phyloP scores from a whole-genome alignment of 1,139 yeast genomes.

The Yamadazyma diospyri region DNA sequence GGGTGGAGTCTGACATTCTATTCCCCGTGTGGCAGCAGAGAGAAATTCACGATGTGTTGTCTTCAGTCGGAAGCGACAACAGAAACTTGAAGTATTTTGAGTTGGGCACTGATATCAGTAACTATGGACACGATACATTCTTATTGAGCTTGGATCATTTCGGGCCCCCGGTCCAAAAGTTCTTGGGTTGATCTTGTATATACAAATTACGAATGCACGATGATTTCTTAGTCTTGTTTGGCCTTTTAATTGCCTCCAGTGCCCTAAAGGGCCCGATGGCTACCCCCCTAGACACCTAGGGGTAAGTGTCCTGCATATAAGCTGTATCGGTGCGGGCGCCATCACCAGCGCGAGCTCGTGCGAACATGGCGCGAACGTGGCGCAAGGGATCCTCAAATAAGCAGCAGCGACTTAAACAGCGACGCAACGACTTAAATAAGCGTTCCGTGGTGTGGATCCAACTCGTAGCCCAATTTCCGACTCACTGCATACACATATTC shows the following conservation, averaged over 20 bases:
- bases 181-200: slow-evolving; percentile 30
- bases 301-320: no score
- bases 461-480: slow-evolving; percentile 58
- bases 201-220: slow-evolving; percentile 3
- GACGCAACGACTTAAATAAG: slow-evolving; percentile 40
- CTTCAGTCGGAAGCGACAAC: slow-evolving; percentile 22
- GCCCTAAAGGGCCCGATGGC: no score
- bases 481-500: slow-evolving; percentile 47
- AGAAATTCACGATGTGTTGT: slow-evolving; percentile 67
- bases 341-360: no score
- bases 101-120: slow-evolving; percentile 68
- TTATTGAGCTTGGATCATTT: slow-evolving; percentile 73
- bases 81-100: slow-evolving; percentile 58
- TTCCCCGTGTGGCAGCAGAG: slow-evolving; percentile 95
- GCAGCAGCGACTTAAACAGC: no score
- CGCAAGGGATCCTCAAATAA: no score
- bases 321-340: no score
- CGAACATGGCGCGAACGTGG: no score
- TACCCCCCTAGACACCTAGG: no score
- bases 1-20: slow-evolving; percentile 86
- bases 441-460: slow-evolving; percentile 57
- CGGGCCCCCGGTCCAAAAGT: slow-evolving; percentile 69
- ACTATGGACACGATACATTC: slow-evolving; percentile 90
- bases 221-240: background rate
- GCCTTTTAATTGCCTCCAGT: background rate